Conservation (phyloP, 1,139 yeast genomes). For the Pichia sp. region DNA sequence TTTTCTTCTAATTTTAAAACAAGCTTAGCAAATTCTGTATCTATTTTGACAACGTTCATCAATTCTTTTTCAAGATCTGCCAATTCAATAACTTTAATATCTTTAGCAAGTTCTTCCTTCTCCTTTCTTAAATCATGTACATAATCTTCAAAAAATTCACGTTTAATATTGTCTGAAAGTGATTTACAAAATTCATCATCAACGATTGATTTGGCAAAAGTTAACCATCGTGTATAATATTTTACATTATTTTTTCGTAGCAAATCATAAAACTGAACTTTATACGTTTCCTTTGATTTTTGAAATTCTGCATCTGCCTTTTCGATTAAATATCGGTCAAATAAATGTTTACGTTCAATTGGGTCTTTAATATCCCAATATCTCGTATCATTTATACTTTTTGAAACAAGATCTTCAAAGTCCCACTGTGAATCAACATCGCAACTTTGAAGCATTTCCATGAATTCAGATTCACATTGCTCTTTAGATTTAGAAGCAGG, state of each 20-base stretch:
- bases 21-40: constrained; percentile 23
- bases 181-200: constrained; percentile 68
- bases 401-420: constrained; percentile 61
- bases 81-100: constrained; percentile 44
- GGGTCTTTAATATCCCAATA: constrained; percentile 71
- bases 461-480: constrained; percentile 37
- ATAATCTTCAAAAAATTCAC: constrained; percentile 47
- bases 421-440: constrained; percentile 73
- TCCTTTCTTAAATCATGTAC: constrained; percentile 37
- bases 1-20: constrained; percentile 24
- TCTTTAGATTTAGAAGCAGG: background rate
- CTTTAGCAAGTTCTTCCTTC: constrained; percentile 31
- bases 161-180: constrained; percentile 51
- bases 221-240: constrained; percentile 63
- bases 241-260: constrained; percentile 42
- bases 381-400: constrained; percentile 49
- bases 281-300: constrained; percentile 52
- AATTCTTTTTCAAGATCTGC: constrained; percentile 44
- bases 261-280: constrained; percentile 46
- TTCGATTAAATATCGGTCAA: constrained; percentile 57
- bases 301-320: constrained; percentile 50
- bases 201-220: constrained; percentile 43
- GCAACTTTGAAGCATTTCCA: constrained; percentile 45
- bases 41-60: constrained; percentile 18
- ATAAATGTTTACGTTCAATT: constrained; percentile 50